Evolutionary conservation across 495 filamentous ascomycete genomes (phyloP).

Genomic region (Xeromyces bisporus): DNA sequence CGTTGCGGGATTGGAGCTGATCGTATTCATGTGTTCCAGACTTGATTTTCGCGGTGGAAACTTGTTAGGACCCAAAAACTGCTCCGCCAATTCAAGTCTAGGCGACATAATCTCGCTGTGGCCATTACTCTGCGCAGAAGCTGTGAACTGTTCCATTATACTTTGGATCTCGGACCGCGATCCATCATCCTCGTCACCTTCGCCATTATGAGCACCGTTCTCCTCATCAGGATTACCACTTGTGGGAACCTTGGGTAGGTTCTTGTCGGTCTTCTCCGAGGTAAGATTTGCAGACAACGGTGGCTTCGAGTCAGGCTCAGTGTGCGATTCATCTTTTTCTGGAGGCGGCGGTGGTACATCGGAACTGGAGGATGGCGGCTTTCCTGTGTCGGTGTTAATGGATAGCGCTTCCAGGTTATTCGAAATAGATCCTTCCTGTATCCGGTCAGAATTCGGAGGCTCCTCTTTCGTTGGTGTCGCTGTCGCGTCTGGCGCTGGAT

Average conservation of each 20-base stretch:
- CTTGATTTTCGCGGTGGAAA: constrained; percentile 77
- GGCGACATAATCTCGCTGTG: constrained; percentile 73
- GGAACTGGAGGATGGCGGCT: constrained; percentile 4
- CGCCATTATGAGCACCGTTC: constrained; percentile 23
- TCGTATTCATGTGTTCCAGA: constrained; percentile 47
- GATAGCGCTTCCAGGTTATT: constrained; percentile 21
- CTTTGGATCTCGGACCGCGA: constrained; percentile 81
- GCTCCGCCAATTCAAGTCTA: constrained; percentile 51
- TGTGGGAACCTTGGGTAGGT: constrained; percentile 41
- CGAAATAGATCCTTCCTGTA: constrained; percentile 13
- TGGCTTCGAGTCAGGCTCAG: constrained; percentile 48
- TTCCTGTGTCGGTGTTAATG: constrained; percentile 13
- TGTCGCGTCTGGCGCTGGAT: constrained; percentile 2
- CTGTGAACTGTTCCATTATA: constrained; percentile 78
- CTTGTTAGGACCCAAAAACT: constrained; percentile 44
- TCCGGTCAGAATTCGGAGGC: constrained; percentile 4
- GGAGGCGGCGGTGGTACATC: constrained; percentile 22
- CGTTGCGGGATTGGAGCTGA: background rate
- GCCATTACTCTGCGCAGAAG: constrained; percentile 45
- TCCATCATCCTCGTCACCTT: constrained; percentile 43
- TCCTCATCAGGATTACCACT: constrained; percentile 32
- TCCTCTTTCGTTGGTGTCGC: constrained; percentile 2
- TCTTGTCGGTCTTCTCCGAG: constrained; percentile 27
- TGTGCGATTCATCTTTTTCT: constrained; percentile 32
- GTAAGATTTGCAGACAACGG: constrained; percentile 32